Evolutionary conservation across 108 stramenopile genomes (phyloP).

Genomic region (Bacterosira constricta): DNA sequence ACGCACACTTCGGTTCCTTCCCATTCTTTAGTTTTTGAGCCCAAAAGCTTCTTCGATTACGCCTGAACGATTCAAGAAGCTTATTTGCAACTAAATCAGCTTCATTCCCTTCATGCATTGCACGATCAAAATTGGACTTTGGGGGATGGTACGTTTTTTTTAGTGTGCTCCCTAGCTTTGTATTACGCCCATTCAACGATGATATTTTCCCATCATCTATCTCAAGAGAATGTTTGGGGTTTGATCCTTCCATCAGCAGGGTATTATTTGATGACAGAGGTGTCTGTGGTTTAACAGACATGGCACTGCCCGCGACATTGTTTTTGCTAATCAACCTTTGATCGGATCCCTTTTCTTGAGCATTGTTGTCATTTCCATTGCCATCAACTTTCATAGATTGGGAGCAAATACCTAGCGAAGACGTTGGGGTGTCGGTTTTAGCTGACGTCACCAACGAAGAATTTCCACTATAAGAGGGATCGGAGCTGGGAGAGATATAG

Average conservation of each 20-base stretch:
- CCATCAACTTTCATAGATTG: not conserved
- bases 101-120: constrained; percentile 19
- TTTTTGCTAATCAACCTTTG: not conserved
- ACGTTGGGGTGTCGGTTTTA: not conserved
- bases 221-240: not conserved
- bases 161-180: not conserved
- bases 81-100: constrained; percentile 27
- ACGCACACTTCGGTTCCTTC: constrained; percentile 16
- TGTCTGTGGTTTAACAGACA: not conserved
- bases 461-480: not conserved
- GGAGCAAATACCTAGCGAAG: not conserved
- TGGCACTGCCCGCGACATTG: not conserved
- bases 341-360: not conserved
- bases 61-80: constrained; percentile 20
- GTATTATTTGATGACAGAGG: not conserved
- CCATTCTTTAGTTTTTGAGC: not conserved
- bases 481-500: not conserved
- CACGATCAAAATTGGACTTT: constrained; percentile 10
- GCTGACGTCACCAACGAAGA: not conserved
- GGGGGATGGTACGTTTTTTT: not conserved
- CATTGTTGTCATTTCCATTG: not conserved
- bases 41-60: constrained; percentile 34
- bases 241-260: not conserved
- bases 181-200: not conserved
- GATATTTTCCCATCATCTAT: too few species aligned